Evolutionary conservation across 176 grass and related monocot genomes (phyloP).

Genomic region (Eleusine coracana): DNA sequence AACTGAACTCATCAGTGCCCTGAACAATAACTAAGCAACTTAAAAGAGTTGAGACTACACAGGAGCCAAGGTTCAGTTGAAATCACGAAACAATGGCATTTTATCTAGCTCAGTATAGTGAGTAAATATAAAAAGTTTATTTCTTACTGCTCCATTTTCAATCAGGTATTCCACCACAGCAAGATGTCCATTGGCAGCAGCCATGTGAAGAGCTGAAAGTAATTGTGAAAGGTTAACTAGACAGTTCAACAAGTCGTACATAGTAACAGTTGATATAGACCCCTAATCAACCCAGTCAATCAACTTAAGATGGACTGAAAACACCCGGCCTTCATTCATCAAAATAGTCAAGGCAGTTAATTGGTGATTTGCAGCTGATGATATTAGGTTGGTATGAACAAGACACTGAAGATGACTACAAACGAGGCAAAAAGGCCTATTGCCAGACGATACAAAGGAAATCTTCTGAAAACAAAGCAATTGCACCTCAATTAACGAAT

Average conservation of each 20-base stretch:
- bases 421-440: background rate
- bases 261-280: background rate
- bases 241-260: background rate
- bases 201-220: conserved; percentile 88
- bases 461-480: conserved; percentile 8
- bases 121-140: background rate
- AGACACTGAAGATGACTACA: background rate
- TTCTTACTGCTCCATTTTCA: conserved; percentile 77
- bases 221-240: conserved; percentile 34
- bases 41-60: background rate
- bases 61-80: background rate
- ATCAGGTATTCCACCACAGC: conserved; percentile 92
- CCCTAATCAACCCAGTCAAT: background rate
- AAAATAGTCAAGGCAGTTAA: background rate
- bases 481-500: background rate
- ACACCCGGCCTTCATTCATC: background rate
- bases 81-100: conserved; percentile 10
- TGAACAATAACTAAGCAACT: background rate
- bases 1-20: conserved; percentile 6
- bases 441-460: background rate
- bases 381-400: background rate
- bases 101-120: background rate
- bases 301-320: background rate
- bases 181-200: conserved; percentile 88
- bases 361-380: background rate